phyloP scores from a whole-genome alignment of 306 rosid genomes.

The Pterocarpus santalinus region DNA sequence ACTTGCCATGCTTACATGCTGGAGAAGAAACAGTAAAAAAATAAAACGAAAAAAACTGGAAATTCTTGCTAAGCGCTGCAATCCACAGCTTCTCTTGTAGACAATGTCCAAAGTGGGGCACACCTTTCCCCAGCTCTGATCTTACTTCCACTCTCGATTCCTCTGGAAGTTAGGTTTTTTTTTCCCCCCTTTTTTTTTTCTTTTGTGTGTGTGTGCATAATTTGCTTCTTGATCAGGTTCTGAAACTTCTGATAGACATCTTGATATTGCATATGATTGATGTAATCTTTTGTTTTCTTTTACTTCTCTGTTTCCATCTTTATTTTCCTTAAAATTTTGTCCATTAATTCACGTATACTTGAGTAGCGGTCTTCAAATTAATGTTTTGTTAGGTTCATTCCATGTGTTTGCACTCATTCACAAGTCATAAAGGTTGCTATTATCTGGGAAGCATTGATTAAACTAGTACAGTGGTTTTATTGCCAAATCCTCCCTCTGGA shows the following conservation, averaged over 20 bases:
- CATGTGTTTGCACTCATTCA: constrained; percentile 64
- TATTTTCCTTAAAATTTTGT: constrained; percentile 24
- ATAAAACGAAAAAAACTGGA: constrained; percentile 54
- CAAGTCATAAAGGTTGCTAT: constrained; percentile 62
- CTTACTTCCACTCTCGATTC: constrained; percentile 71
- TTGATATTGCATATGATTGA: constrained; percentile 38
- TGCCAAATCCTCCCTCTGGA: constrained; percentile 77
- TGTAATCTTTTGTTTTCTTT: constrained; percentile 30
- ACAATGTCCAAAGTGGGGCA: constrained; percentile 79
- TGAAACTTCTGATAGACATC: constrained; percentile 31
- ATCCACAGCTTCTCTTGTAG: constrained; percentile 65
- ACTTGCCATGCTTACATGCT: constrained; percentile 65
- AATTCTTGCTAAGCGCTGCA: constrained; percentile 78
- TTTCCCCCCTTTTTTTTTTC: no score
- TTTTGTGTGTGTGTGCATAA: constrained; percentile 78
- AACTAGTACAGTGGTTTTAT: constrained; percentile 76
- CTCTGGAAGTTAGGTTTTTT: constrained; percentile 64
- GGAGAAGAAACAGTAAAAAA: constrained; percentile 63
- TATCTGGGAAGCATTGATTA: constrained; percentile 83
- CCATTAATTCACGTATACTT: constrained; percentile 17
- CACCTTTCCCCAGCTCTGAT: constrained; percentile 62
- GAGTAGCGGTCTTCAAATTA: constrained; percentile 19
- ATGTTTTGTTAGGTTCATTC: constrained; percentile 4
- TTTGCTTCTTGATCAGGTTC: constrained; percentile 50
- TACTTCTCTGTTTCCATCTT: constrained; percentile 6